Base-by-base conservation (phyloP, 1,139 yeast genomes). In the Diutina catenulata region DNA sequence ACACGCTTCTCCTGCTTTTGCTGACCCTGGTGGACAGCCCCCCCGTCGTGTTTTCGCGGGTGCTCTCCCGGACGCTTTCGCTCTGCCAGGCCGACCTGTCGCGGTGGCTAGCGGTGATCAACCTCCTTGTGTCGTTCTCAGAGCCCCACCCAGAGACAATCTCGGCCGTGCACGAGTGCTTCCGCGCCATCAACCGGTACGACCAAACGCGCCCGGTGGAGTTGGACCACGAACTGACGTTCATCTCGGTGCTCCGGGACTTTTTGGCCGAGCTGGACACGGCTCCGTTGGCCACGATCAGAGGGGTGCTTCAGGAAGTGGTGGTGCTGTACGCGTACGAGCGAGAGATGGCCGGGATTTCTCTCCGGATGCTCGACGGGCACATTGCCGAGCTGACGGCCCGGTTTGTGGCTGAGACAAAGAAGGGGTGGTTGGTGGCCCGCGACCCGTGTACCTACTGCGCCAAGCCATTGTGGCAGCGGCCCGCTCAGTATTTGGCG, bases 291-390 rank as follows among this genome's bases (percentile, higher is more conserved):
- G 69, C 76, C 0, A 78, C 78, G 46, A 71, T 81, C n/a, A 60
- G 80, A 27, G 65, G 67, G 2, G 72, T 80, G 8, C 56, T 83
- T 14, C 69, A 67, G 33, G 86, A 80, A 40, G 69, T 80, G 5
- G 76, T 79, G 43, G 56, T 75, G 5, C 77, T 86, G 0, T 78
- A 77, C 48, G 60, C 74, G 2, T 78, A 76, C 47, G 91, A 82
- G 46, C 67, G 68, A 39, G 73, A 70, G 40, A 69, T 80, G 46
- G 55, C 77, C 22, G 55, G 58, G n/a, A 65, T 77, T 4, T 68
- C 78, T 2, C 60, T 76, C 33, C 57, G 59, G 29, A 60, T 81
- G 45, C 56, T 80, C 19, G 75, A 77, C 47, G 62, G 61, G 27
- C 80, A 72, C 40, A 70, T 76, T 3, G 70, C 59, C 48, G 56